Evolutionary conservation across 179 eudicot species (phyloP).

Genomic region (Carnegiea gigantea): DNA sequence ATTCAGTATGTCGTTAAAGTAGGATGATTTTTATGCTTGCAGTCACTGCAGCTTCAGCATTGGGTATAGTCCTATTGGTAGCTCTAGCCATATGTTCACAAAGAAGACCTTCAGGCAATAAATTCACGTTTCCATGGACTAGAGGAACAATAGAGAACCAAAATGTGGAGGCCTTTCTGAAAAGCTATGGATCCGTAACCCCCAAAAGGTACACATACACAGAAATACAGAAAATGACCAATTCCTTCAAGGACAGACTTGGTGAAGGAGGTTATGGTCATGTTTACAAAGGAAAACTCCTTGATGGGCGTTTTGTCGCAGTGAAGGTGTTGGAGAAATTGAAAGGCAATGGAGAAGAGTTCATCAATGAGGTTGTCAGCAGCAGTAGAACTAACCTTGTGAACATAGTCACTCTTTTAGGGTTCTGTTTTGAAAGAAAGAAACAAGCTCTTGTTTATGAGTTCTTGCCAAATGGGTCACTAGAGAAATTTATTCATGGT

Average conservation of each 20-base stretch:
- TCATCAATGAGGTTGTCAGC: slow-evolving; percentile 35
- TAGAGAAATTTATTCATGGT: slow-evolving; percentile 24
- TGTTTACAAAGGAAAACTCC: slow-evolving; percentile 27
- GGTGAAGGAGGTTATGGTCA: slow-evolving; percentile 38
- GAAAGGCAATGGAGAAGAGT: slow-evolving; percentile 30
- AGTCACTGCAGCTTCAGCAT: not conserved
- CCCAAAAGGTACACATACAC: slow-evolving; percentile 23
- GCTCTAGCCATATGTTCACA: not conserved
- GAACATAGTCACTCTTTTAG: slow-evolving; percentile 30
- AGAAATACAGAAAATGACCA: slow-evolving; percentile 23
- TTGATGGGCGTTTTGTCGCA: slow-evolving; percentile 26
- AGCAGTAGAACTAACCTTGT: slow-evolving; percentile 33
- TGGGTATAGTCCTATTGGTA: slow-evolving; percentile 4
- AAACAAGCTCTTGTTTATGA: slow-evolving; percentile 30
- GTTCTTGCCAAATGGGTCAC: slow-evolving; percentile 34
- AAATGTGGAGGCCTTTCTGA: slow-evolving; percentile 30
- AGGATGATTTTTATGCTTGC: not conserved
- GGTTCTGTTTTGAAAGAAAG: slow-evolving; percentile 29
- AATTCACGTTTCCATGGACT: not conserved
- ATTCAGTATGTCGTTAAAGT: not conserved
- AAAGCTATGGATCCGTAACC: slow-evolving; percentile 23
- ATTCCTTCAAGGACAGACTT: slow-evolving; percentile 25
- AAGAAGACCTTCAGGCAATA: not conserved
- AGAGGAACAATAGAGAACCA: slow-evolving; percentile 4
- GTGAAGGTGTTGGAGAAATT: slow-evolving; percentile 25